Percentiles rank a stretch among this genome's conserved stretches.
These are phyloP conservation scores for Populus deltoides DNA, from an alignment of 345 rosid species.

Conservation along the genomic window DNA sequence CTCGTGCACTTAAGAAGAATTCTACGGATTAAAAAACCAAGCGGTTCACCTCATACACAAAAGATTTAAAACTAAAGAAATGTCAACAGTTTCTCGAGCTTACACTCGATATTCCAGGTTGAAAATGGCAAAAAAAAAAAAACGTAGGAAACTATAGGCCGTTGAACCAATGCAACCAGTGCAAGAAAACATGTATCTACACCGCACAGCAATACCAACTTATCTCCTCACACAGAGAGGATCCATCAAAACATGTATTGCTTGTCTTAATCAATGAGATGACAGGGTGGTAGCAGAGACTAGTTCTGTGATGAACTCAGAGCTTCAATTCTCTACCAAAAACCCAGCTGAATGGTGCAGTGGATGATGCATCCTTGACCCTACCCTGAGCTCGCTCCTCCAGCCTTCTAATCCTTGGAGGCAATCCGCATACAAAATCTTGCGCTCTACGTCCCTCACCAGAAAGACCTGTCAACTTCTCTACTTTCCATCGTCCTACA, in stretches of 20 bases:
- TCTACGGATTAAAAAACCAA: too few relatives aligned
- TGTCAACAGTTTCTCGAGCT: too few relatives aligned
- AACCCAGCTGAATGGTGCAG: conserved; percentile 31
- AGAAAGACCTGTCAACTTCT: conserved; percentile 28
- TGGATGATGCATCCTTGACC: conserved; percentile 8
- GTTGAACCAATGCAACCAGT: background rate
- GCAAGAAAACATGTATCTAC: background rate
- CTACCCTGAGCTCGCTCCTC: conserved; percentile 35
- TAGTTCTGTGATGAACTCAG: background rate
- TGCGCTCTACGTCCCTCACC: conserved; percentile 27
- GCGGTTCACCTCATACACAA: too few relatives aligned
- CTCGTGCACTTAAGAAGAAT: too few relatives aligned
- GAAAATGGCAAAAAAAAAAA: too few relatives aligned
- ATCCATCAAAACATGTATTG: background rate
- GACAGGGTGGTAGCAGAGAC: background rate
- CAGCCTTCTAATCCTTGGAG: conserved; percentile 25
- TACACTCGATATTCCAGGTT: too few relatives aligned
- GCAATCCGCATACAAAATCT: conserved; percentile 35
- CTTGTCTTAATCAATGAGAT: background rate
- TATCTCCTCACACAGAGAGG: background rate
- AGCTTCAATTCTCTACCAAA: conserved; percentile 17
- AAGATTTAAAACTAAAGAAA: too few relatives aligned
- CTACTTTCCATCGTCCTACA: conserved; percentile 31
- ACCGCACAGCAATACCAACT: background rate
- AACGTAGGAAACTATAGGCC: background rate